phyloP scores from a whole-genome alignment of 139 green algal genomes.

The Edaphochlamys debaryana region DNA sequence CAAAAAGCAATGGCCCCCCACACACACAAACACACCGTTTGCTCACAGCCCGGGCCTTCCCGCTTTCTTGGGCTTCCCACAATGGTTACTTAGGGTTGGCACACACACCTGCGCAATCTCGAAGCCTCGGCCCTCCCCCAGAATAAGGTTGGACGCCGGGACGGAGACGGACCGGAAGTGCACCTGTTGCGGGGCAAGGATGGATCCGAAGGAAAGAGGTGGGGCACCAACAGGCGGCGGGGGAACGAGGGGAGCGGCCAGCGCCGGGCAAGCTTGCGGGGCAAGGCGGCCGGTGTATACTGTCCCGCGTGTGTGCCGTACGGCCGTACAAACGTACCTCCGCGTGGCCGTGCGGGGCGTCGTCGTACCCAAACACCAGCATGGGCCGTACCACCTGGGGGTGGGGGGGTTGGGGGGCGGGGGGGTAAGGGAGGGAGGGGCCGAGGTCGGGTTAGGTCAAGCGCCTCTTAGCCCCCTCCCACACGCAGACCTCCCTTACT shows the following conservation, averaged over 20 bases:
- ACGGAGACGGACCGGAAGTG: constrained; percentile 38
- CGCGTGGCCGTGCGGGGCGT: constrained; percentile 96
- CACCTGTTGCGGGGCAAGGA: constrained; percentile 11
- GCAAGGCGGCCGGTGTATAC: no score
- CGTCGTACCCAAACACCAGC: constrained; percentile 92
- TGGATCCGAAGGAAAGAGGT: not conserved
- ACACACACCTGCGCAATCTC: constrained; percentile 95
- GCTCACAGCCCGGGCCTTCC: no score
- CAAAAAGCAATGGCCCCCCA: no score
- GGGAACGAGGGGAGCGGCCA: no score
- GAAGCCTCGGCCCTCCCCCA: constrained; percentile 93
- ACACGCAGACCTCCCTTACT: no score
- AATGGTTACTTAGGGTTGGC: no score
- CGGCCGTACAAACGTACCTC: no score
- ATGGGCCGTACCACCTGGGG: constrained; percentile 24
- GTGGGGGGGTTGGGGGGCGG: not conserved
- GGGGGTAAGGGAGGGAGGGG: not conserved
- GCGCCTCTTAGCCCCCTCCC: no score
- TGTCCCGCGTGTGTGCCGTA: no score
- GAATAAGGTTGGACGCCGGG: constrained; percentile 25
- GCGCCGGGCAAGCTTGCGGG: no score
- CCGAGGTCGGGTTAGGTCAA: not conserved
- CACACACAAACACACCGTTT: no score
- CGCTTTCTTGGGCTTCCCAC: no score
- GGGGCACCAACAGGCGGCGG: constrained; percentile 31